Evolutionary conservation across 164 flowering plant species (phyloP), one percentile per base, ranked within the genome.

Genomic region (Litsea cubeba): DNA sequence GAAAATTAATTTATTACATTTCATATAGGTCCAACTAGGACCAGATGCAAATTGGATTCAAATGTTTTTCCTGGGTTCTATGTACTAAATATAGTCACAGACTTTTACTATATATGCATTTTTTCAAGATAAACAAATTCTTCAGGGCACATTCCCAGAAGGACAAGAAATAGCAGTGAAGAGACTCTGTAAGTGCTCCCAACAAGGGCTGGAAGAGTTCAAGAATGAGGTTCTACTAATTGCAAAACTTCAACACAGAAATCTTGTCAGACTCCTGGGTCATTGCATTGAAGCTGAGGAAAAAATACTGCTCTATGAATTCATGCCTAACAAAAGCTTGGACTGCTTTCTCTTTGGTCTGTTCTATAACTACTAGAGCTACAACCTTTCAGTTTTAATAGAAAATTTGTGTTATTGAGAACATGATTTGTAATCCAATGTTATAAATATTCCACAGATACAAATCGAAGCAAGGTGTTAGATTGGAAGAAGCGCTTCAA

Each of bases 151-250:
- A 57, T 76, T 85, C 2, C 54, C 23, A 1, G 74, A 80, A 78
- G 85, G 84, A 3, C 71, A 68, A 49, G 80, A 78, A 69, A 65
- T 85, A 63, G 87, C 89, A 6, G 85, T 86, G 5, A 86, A 86
- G 71, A 74, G 84, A 76, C 83, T 86, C 2, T 82, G 81, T 1
- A 70, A 32, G 30, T 76, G 18, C 62, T 83, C 87, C 1, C 50
- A 69, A 12, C 86, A 81, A 70, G 89, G 89, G 14, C n/a, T 71
- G 1, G 65, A 74, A n/a, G 85, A 84, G 67, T 80, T 84, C 62
- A 81, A 77, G 54, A 86, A 73, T 58, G 87, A 84, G 54, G 78
- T 83, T 12, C 28, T 26, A 30, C 62, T 84, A 26, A 50, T 82
- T 12, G 82, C 81, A 10, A 84, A 83, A 67, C 86, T 85, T 69